A percentile compares a stretch with the other conserved stretches of the same genome.
phyloP scores from a whole-genome alignment of 2,329 filamentous ascomycete species.

The Hortaea sp. region DNA sequence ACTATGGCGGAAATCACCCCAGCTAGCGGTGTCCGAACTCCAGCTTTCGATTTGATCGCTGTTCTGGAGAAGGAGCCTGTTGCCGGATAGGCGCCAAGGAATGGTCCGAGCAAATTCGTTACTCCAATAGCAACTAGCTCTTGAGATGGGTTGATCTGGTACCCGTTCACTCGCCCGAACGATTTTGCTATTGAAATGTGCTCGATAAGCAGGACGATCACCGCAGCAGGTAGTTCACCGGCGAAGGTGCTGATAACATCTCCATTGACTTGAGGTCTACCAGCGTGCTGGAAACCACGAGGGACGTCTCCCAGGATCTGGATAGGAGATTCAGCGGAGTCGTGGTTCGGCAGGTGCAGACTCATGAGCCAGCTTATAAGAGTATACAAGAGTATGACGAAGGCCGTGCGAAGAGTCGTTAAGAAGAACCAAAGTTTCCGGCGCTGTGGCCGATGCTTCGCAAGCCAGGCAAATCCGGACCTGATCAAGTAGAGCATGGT shows the following conservation, averaged over 20 bases:
- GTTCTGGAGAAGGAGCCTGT: constrained; percentile 95
- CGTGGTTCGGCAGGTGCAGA: constrained; percentile 40
- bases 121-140: constrained; percentile 92
- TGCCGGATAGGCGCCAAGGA: constrained; percentile 82
- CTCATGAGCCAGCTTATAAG: constrained; percentile 83
- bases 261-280: constrained; percentile 57
- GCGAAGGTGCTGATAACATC: constrained; percentile 59
- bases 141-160: constrained; percentile 88
- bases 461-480: constrained; percentile 51
- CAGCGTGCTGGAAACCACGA: constrained; percentile 73
- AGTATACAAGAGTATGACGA: constrained; percentile 86
- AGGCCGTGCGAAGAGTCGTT: constrained; percentile 81
- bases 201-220: constrained; percentile 93
- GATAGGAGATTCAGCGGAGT: constrained; percentile 46
- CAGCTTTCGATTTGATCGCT: constrained; percentile 94
- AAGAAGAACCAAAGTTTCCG: constrained; percentile 78
- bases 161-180: constrained; percentile 92
- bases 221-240: constrained; percentile 66
- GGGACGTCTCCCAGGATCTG: constrained; percentile 68
- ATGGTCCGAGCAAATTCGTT: constrained; percentile 79
- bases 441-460: constrained; percentile 57
- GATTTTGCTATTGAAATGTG: constrained; percentile 97
- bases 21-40: constrained; percentile 81
- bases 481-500: constrained; percentile 69
- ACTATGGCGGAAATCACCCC: constrained; percentile 80